These are phyloP conservation scores for Austroboletus novae-zelandiae DNA, from an alignment of 1,284 basidiomycete genomes.

Conservation along the genomic window DNA sequence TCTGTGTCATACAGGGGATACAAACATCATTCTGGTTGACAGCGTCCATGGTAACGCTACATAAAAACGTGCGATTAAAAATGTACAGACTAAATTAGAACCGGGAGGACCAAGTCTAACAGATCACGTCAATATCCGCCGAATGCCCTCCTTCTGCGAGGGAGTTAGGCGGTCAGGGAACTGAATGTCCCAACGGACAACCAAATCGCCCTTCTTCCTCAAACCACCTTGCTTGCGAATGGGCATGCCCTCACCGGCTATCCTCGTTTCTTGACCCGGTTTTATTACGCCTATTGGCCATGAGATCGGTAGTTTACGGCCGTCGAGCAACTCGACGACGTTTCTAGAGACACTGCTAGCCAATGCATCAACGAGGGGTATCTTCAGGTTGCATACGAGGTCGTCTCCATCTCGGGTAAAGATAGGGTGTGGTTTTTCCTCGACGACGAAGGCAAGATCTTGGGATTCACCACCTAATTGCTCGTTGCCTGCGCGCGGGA, in stretches of 20 bases:
- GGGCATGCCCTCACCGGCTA: constrained; percentile 88
- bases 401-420: constrained; percentile 84
- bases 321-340: constrained; percentile 70
- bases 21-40: neutral
- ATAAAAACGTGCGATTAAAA: constrained; percentile 10
- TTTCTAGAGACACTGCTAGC: constrained; percentile 47
- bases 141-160: constrained; percentile 76
- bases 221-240: constrained; percentile 75
- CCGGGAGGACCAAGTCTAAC: neutral
- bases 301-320: constrained; percentile 67
- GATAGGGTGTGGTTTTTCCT: constrained; percentile 81
- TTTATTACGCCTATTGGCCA: constrained; percentile 74
- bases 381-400: constrained; percentile 58
- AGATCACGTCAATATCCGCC: constrained; percentile 59
- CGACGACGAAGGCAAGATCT: constrained; percentile 87
- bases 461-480: constrained; percentile 70
- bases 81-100: constrained; percentile 18
- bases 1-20: neutral
- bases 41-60: constrained; percentile 6
- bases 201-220: constrained; percentile 79
- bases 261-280: constrained; percentile 70
- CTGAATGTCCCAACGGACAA: constrained; percentile 79
- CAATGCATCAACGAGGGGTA: constrained; percentile 86
- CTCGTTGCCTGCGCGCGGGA: constrained; percentile 86
- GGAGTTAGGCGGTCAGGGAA: constrained; percentile 79